Conservation (phyloP, 2,329 filamentous ascomycete species). For the Diaporthe humulicola region DNA sequence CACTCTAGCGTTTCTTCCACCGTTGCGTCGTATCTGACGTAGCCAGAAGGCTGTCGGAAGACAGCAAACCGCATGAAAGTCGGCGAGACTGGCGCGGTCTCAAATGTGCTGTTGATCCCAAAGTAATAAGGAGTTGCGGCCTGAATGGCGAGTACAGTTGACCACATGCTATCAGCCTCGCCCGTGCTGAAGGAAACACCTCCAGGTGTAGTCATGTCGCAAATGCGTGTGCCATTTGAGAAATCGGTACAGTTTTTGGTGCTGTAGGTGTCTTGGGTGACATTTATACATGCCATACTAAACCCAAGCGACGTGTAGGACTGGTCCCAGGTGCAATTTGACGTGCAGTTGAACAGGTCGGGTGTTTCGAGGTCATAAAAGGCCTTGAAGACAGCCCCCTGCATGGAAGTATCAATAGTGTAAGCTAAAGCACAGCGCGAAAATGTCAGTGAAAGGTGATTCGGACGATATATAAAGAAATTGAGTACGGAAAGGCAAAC, state of each 20-base stretch:
- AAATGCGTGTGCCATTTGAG: not conserved
- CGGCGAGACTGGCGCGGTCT: not conserved
- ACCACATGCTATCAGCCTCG: not conserved
- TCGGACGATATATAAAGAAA: not conserved
- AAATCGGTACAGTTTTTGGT: not conserved
- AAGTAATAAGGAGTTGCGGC: not conserved
- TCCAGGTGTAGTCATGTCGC: not conserved
- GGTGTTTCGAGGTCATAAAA: conserved; percentile 15
- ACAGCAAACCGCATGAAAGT: not conserved
- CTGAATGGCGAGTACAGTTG: not conserved
- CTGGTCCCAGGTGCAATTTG: conserved; percentile 12
- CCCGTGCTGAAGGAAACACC: not conserved
- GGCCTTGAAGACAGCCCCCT: conserved; percentile 12
- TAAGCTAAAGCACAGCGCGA: not conserved
- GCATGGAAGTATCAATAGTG: conserved; percentile 11
- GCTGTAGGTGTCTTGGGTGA: not conserved
- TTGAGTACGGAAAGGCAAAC: not conserved
- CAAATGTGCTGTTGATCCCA: not conserved
- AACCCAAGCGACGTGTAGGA: not conserved
- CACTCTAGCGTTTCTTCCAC: conserved; percentile 18
- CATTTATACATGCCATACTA: conserved; percentile 1
- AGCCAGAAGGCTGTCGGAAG: not conserved
- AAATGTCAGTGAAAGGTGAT: not conserved
- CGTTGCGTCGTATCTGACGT: not conserved
- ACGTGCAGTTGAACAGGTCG: conserved; percentile 6